phyloP scores from a whole-genome alignment of 352 stramenopile species.

The Globisporangium viniferum region DNA sequence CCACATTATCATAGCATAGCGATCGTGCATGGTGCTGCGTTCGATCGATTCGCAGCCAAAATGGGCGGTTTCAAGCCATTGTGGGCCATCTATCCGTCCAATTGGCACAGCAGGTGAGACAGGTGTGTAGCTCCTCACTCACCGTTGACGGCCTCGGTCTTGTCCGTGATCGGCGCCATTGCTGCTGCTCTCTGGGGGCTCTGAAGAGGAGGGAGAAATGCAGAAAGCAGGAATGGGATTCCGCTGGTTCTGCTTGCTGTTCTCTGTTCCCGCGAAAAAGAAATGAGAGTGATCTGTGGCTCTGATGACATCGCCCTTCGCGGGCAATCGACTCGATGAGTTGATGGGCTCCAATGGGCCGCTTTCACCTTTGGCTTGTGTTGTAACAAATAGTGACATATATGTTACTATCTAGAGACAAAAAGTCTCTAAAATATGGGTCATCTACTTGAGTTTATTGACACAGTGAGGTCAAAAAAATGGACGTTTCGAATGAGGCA shows the following conservation, averaged over 20 bases:
- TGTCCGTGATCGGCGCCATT: constrained; percentile 15
- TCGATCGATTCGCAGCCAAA: background rate
- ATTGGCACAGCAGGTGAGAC: background rate
- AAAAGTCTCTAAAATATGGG: too few relatives aligned
- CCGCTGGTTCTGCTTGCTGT: constrained; percentile 9
- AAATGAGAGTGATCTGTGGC: constrained; percentile 1
- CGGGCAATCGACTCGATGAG: background rate
- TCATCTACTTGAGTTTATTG: too few relatives aligned
- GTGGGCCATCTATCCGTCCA: background rate
- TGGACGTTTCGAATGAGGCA: background rate
- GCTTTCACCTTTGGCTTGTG: too few relatives aligned
- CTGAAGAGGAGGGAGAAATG: background rate
- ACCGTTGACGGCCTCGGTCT: constrained; percentile 5
- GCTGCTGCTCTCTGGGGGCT: background rate
- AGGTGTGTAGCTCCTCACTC: background rate
- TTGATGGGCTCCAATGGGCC: background rate
- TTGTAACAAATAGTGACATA: too few relatives aligned
- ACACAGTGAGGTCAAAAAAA: background rate
- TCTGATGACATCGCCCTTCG: constrained; percentile 13
- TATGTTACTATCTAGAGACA: too few relatives aligned
- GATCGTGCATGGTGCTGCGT: background rate
- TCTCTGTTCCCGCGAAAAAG: constrained; percentile 7
- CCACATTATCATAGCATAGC: too few relatives aligned
- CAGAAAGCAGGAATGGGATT: constrained; percentile 1
- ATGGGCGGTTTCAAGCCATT: constrained; percentile 4